A percentile compares a stretch with the other conserved stretches of the same genome.
phyloP scores from a whole-genome alignment of 192 early-diverging fungal species.

The Lobosporangium transversale region DNA sequence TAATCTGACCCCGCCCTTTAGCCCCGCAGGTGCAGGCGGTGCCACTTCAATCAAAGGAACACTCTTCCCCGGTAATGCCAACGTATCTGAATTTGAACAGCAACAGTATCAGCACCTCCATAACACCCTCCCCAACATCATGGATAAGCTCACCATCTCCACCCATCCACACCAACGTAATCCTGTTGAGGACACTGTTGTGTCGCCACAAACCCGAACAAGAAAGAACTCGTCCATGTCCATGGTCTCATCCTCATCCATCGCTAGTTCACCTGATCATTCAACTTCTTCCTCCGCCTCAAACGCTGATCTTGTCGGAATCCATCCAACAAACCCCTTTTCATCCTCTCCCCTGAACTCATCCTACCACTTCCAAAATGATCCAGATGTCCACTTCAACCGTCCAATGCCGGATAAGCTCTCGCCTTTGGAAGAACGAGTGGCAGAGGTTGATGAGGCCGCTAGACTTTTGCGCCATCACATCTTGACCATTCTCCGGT shows the following conservation, averaged over 20 bases:
- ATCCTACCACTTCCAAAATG: conserved; percentile 50
- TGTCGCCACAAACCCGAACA: conserved; percentile 12
- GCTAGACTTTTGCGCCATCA: conserved; percentile 54
- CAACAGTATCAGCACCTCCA: neutral
- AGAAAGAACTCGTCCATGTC: conserved; percentile 38
- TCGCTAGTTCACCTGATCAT: conserved; percentile 27
- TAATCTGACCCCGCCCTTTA: conserved; percentile 47
- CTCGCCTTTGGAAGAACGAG: conserved; percentile 47
- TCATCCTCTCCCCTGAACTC: conserved; percentile 33
- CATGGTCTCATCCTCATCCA: conserved; percentile 39
- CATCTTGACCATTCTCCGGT: conserved; percentile 58
- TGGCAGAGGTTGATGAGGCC: conserved; percentile 46
- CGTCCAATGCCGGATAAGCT: conserved; percentile 45
- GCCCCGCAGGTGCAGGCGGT: conserved; percentile 12
- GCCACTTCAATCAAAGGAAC: conserved; percentile 33
- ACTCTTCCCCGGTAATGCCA: conserved; percentile 4
- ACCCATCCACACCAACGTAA: conserved; percentile 16
- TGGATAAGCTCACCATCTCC: conserved; percentile 52
- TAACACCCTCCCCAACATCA: conserved; percentile 7
- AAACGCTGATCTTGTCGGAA: neutral
- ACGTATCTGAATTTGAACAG: neutral
- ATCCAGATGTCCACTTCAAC: conserved; percentile 53
- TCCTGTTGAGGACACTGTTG: neutral
- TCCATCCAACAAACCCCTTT: neutral
- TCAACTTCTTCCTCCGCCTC: conserved; percentile 38